A percentile compares a stretch with the other conserved stretches of the same genome.
phyloP scores from a whole-genome alignment of 192 early-diverging fungal species.

The Jimgerdemannia flammicorona region DNA sequence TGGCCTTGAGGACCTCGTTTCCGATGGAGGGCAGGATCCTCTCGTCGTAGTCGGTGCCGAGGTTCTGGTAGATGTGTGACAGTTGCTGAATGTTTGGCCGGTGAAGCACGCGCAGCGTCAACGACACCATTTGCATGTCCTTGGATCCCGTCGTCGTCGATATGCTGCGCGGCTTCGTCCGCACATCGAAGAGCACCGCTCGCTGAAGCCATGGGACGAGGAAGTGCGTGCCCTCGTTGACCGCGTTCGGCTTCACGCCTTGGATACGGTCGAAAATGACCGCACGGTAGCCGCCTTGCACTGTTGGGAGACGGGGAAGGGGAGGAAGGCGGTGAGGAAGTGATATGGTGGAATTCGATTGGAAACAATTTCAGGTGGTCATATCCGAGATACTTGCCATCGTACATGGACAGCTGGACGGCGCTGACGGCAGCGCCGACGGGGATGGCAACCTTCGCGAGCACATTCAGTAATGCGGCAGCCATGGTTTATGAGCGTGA shows the following conservation, averaged over 20 bases:
- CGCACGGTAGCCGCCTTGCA: slow-evolving; percentile 93
- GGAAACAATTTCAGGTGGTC: background rate
- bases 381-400: slow-evolving; percentile 58
- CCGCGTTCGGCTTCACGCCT: slow-evolving; percentile 76
- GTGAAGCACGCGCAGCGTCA: slow-evolving; percentile 91
- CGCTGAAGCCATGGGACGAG: slow-evolving; percentile 94
- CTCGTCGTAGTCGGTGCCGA: slow-evolving; percentile 97
- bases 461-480: slow-evolving; percentile 53
- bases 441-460: slow-evolving; percentile 80
- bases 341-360: background rate
- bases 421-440: slow-evolving; percentile 66
- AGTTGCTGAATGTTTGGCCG: slow-evolving; percentile 76
- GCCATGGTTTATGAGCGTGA: slow-evolving; percentile 18
- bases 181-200: slow-evolving; percentile 87
- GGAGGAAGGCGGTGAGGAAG: background rate
- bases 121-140: slow-evolving; percentile 98
- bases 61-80: slow-evolving; percentile 81
- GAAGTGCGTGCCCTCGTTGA: slow-evolving; percentile 96
- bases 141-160: slow-evolving; percentile 98
- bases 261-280: slow-evolving; percentile 96
- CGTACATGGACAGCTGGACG: slow-evolving; percentile 85
- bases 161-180: slow-evolving; percentile 94
- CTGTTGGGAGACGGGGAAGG: slow-evolving; percentile 43
- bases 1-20: slow-evolving; percentile 98
- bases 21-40: slow-evolving; percentile 96